Conservation (phyloP, 768 basidiomycete genomes). For the Xerocomellus intermedius region DNA sequence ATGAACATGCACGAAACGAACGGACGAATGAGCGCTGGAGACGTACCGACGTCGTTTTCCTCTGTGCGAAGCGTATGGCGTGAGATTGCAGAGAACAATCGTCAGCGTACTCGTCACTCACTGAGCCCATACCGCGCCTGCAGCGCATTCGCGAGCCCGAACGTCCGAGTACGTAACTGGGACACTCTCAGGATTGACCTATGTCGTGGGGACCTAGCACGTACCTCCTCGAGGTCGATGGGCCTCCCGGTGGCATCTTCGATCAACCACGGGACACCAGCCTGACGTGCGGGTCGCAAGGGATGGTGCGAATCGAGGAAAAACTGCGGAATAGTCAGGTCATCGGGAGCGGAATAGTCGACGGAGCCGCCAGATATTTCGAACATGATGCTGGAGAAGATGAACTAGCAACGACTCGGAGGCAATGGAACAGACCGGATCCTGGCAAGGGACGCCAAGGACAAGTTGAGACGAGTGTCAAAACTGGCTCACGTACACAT, state of each 20-base stretch:
- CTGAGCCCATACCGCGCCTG: conserved; percentile 48
- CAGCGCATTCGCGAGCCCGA: conserved; percentile 54
- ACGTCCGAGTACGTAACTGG: conserved; percentile 44
- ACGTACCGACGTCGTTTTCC: conserved; percentile 52
- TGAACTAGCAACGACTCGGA: too few species aligned
- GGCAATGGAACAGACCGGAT: not conserved
- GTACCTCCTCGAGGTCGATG: conserved; percentile 48
- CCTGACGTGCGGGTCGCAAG: conserved; percentile 44
- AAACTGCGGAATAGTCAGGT: conserved; percentile 67
- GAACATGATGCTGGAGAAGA: conserved; percentile 2
- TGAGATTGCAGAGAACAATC: not conserved
- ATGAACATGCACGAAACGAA: conserved; percentile 1
- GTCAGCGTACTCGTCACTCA: conserved; percentile 25
- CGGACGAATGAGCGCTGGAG: not conserved
- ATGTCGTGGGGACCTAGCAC: conserved; percentile 3
- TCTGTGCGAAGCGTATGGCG: conserved; percentile 30
- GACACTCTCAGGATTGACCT: not conserved
- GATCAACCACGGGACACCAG: conserved; percentile 53
- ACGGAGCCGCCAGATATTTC: conserved; percentile 29
- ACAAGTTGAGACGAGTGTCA: not conserved
- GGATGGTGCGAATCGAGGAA: conserved; percentile 48
- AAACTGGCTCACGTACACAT: not conserved
- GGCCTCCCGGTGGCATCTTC: conserved; percentile 51
- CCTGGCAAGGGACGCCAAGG: not conserved
- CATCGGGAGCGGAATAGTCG: conserved; percentile 52